Evolutionary conservation across 768 basidiomycete species (phyloP).

Genomic region (Amanita thiersii): DNA sequence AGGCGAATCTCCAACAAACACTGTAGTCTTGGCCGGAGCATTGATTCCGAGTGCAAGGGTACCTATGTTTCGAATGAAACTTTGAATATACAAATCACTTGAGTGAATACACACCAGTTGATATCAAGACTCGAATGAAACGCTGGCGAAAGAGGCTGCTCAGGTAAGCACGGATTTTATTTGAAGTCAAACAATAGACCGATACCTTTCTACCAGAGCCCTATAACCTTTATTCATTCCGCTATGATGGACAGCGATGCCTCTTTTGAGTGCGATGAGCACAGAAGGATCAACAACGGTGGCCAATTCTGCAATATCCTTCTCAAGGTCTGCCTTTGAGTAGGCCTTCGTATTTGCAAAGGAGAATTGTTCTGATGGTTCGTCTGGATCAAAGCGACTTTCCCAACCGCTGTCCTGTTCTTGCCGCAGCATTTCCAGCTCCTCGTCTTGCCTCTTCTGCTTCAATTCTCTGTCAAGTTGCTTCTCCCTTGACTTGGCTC

Average conservation of each 20-base stretch:
- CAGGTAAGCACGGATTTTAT: too few species aligned
- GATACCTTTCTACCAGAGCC: conserved; percentile 20
- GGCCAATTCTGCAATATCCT: conserved; percentile 33
- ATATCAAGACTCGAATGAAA: conserved; percentile 56
- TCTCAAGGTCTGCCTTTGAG: conserved; percentile 37
- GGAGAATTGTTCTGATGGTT: conserved; percentile 52
- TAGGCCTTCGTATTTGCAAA: conserved; percentile 42
- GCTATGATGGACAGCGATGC: conserved; percentile 62
- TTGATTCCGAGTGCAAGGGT: conserved; percentile 73
- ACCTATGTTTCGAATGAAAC: conserved; percentile 23
- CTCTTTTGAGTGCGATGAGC: conserved; percentile 44
- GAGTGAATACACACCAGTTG: conserved; percentile 37
- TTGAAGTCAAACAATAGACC: conserved; percentile 50
- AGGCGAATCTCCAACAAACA: conserved; percentile 58
- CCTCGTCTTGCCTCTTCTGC: conserved; percentile 25
- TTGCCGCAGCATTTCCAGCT: conserved; percentile 10
- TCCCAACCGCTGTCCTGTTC: conserved; percentile 34
- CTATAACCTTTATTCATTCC: conserved; percentile 54
- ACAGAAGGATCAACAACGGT: conserved; percentile 27
- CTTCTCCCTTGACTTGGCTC: conserved; percentile 36
- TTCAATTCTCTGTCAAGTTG: conserved; percentile 31
- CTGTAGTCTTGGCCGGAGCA: conserved; percentile 57
- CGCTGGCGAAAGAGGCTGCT: conserved; percentile 59
- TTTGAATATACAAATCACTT: not conserved
- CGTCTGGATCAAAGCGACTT: conserved; percentile 45